Conservation (phyloP, 768 basidiomycete species). For the Leccinum boreale region DNA sequence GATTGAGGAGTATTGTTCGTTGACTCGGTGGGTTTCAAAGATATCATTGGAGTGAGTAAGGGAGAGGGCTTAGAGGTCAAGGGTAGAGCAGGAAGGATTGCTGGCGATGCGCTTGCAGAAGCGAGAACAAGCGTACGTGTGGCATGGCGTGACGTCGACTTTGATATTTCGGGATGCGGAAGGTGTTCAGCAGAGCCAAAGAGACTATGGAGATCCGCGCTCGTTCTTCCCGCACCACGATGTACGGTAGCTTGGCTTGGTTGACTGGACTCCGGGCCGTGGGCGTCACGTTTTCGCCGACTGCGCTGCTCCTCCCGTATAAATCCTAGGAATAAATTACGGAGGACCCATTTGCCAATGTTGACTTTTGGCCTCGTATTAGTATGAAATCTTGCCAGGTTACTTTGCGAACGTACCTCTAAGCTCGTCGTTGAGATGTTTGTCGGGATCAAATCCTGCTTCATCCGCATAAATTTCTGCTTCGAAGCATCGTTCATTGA, state of each 20-base stretch:
- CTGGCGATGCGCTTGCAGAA: slow-evolving; percentile 66
- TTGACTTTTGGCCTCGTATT: slow-evolving; percentile 56
- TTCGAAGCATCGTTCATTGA: slow-evolving; percentile 88
- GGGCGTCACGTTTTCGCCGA: slow-evolving; percentile 33
- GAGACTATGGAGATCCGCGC: slow-evolving; percentile 25
- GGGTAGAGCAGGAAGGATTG: slow-evolving; percentile 49
- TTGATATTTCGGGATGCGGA: slow-evolving; percentile 32
- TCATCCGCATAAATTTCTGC: slow-evolving; percentile 96
- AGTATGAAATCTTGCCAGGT: slow-evolving; percentile 5
- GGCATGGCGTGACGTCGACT: slow-evolving; percentile 21
- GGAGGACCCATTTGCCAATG: slow-evolving; percentile 86
- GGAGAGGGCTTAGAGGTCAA: slow-evolving; percentile 48
- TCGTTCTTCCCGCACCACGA: slow-evolving; percentile 20
- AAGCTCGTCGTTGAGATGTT: slow-evolving; percentile 69
- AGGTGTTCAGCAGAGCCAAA: slow-evolving; percentile 19
- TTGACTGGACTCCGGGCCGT: slow-evolving; percentile 16
- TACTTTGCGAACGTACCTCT: slow-evolving; percentile 54
- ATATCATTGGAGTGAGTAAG: slow-evolving; percentile 59
- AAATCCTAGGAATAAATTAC: slow-evolving; percentile 81
- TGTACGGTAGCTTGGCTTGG: slow-evolving; percentile 18
- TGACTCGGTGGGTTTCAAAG: slow-evolving; percentile 34
- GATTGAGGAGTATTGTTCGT: slow-evolving; percentile 44
- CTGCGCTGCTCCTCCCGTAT: slow-evolving; percentile 63
- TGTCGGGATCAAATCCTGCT: slow-evolving; percentile 62
- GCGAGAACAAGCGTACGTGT: slow-evolving; percentile 47